A percentile compares a stretch with the other conserved stretches of the same genome.
These are phyloP conservation scores for Suillus placidus DNA, from an alignment of 768 basidiomycete species.

Conservation along the genomic window DNA sequence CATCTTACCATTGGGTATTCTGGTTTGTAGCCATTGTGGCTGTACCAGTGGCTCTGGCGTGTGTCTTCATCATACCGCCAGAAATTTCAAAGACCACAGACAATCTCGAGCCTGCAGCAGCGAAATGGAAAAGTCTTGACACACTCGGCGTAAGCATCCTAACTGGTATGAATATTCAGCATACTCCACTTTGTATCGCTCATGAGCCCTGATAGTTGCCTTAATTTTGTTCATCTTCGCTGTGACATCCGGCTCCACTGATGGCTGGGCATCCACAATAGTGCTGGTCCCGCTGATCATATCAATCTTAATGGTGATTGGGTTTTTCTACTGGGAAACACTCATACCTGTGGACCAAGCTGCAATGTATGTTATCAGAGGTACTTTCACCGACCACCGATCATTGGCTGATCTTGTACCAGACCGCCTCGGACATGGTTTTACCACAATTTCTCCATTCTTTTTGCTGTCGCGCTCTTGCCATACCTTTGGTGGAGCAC, in stretches of 20 bases:
- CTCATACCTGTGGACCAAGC: conserved; percentile 42
- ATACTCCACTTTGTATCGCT: neutral
- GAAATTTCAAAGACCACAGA: conserved; percentile 13
- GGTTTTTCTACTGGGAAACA: conserved; percentile 57
- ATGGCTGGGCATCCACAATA: conserved; percentile 49
- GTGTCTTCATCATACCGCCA: conserved; percentile 39
- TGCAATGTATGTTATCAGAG: conserved; percentile 39
- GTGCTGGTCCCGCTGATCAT: conserved; percentile 51
- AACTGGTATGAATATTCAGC: conserved; percentile 31
- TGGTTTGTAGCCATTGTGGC: conserved; percentile 47
- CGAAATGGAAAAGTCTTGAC: conserved; percentile 39
- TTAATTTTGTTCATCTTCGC: conserved; percentile 42
- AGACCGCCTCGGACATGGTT: conserved; percentile 48
- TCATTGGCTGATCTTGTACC: neutral
- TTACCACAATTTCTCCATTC: conserved; percentile 43
- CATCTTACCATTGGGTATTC: conserved; percentile 55
- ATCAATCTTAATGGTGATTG: conserved; percentile 40
- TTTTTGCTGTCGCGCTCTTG: conserved; percentile 40
- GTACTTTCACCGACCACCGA: neutral
- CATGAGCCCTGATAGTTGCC: conserved; percentile 20
- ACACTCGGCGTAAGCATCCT: conserved; percentile 41
- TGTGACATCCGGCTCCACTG: conserved; percentile 48
- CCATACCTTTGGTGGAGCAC: conserved; percentile 47
- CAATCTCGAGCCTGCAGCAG: neutral
- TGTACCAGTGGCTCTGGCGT: conserved; percentile 33